These are phyloP conservation scores for Candida berthetii DNA, from an alignment of 805 yeast genomes.

Conservation along the genomic window DNA sequence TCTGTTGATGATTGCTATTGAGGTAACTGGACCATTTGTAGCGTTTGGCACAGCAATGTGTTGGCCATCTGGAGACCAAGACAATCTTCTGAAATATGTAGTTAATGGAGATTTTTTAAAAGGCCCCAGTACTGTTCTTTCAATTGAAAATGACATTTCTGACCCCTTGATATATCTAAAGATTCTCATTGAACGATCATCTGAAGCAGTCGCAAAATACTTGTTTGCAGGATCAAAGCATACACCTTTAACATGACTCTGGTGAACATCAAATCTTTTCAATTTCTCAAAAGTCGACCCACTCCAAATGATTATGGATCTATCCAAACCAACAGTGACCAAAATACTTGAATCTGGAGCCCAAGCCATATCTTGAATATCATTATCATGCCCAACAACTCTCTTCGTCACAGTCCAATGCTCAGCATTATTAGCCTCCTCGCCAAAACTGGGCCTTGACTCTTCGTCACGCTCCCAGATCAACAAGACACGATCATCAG, in stretches of 20 bases:
- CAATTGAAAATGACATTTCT: constrained; percentile 81
- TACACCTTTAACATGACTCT: constrained; percentile 92
- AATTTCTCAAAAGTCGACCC: constrained; percentile 88
- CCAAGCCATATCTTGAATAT: constrained; percentile 97
- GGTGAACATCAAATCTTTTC: constrained; percentile 87
- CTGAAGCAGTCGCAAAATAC: constrained; percentile 95
- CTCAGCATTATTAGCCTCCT: constrained; percentile 61
- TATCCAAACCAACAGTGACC: constrained; percentile 91
- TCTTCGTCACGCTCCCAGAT: constrained; percentile 92
- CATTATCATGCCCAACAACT: constrained; percentile 95
- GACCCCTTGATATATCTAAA: constrained; percentile 78
- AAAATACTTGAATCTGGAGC: constrained; percentile 88
- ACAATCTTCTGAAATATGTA: constrained; percentile 77
- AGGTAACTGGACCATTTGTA: constrained; percentile 74
- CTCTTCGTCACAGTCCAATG: constrained; percentile 94
- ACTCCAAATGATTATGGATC: constrained; percentile 90
- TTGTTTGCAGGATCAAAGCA: constrained; percentile 98
- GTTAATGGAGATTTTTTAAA: constrained; percentile 86
- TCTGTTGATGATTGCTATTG: constrained; percentile 67
- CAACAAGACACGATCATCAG: constrained; percentile 86
- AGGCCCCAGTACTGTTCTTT: constrained; percentile 77
- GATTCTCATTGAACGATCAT: constrained; percentile 85
- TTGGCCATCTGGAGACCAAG: constrained; percentile 93
- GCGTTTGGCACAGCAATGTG: constrained; percentile 84
- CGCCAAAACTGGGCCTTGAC: constrained; percentile 54